Base-by-base conservation (phyloP, 2,329 filamentous ascomycete species). In the Diaporthe nobilis region DNA sequence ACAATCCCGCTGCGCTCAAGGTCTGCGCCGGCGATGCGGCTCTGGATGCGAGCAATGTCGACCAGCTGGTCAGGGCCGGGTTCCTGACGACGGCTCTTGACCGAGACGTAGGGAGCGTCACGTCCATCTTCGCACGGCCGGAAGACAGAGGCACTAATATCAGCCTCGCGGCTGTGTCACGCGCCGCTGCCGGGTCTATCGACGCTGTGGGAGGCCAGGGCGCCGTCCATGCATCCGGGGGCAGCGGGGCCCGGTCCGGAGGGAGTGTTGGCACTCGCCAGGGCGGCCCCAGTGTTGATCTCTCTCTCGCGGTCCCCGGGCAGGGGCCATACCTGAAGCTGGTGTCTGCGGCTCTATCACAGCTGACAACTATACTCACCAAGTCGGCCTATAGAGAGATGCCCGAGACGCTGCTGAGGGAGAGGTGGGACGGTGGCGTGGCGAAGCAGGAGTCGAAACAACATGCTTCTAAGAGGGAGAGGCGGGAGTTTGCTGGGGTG, bases 381-480 rank as follows among this genome's bases (percentile, higher is more conserved):
- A 90, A 90, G 81, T 90, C 90, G 17, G 88, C 87, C 73, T 91
- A 89, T 83, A 88, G 89, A 60, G 93, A 95, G 83, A 89, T 89
- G 44, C 91, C 93, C 1, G 88, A 93, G 82, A 84, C 85, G 53
- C 84, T 91, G 78, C 85, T 95, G 53, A 86, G 87, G 53, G 93
- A 95, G 82, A 88, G 91, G 70, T 95, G 94, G 90, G 91, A 95
- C 77, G 93, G 93, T 17, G 92, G 92, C 5, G 84, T 90, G n/a
- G 84, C 85, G 2, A 73, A 73, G 49, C 83, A 81, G 17, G 85
- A 87, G 28, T 87, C 88, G 42, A 82, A 85, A 28, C 85, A 85
- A 42, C 82, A 84, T 75, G 86, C 86, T 25, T 81, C 79, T 8
- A 91, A 89, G 83, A 86, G 85, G 75, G 84, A 85, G 25, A 84